These are phyloP conservation scores for Ochromonas danica DNA, from an alignment of 108 stramenopile species.

Conservation along the genomic window DNA sequence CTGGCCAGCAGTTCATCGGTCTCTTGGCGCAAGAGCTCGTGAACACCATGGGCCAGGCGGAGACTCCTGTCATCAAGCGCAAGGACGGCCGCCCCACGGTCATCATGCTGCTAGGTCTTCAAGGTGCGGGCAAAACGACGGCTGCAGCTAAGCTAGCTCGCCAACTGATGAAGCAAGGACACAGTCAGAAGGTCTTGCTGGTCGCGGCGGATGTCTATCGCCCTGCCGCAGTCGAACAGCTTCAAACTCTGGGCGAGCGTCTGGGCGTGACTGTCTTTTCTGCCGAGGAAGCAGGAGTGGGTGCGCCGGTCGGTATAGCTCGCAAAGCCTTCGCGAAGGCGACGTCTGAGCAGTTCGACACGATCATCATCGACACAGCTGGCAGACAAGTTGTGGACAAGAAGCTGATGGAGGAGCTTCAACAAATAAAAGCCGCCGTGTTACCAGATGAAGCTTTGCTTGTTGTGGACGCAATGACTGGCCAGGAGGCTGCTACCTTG, in stretches of 20 bases:
- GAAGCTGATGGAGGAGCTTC: constrained; percentile 83
- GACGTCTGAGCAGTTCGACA: constrained; percentile 74
- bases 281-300: constrained; percentile 66
- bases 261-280: constrained; percentile 73
- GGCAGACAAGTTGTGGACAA: constrained; percentile 91
- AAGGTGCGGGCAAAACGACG: constrained; percentile 93
- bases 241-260: constrained; percentile 73
- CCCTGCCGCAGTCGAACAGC: constrained; percentile 89
- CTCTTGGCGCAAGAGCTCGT: constrained; percentile 91
- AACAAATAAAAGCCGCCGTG: constrained; percentile 54
- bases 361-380: constrained; percentile 90
- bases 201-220: constrained; percentile 92
- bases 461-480: constrained; percentile 95
- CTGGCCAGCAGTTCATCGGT: constrained; percentile 88
- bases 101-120: constrained; percentile 85
- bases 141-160: constrained; percentile 86
- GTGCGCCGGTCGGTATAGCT: constrained; percentile 84
- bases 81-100: constrained; percentile 76
- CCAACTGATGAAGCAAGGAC: constrained; percentile 59
- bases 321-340: constrained; percentile 70
- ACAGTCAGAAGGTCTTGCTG: constrained; percentile 66
- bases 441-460: constrained; percentile 87
- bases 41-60: constrained; percentile 80
- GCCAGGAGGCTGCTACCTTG: constrained; percentile 89
- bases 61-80: constrained; percentile 42